Evolutionary conservation across 2,329 filamentous ascomycete species (phyloP).

Genomic region (Cladosporium halotolerans): DNA sequence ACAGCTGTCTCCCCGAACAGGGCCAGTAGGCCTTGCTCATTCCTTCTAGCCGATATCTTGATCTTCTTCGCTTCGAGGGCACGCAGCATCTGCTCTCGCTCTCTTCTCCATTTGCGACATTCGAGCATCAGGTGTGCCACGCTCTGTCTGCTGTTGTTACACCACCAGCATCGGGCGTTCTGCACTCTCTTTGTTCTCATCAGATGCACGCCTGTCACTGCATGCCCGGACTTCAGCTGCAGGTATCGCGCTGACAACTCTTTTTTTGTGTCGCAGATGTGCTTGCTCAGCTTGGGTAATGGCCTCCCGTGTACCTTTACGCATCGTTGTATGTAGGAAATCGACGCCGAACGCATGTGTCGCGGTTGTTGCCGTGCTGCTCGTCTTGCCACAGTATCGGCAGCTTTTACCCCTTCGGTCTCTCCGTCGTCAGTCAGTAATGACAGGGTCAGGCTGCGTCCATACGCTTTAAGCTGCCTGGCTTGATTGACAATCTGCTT

Average conservation of each 20-base stretch:
- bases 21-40: not conserved
- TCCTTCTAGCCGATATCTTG: not conserved
- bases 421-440: not conserved
- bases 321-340: not conserved
- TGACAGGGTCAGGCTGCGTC: not conserved
- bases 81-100: not conserved
- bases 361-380: not conserved
- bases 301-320: not conserved
- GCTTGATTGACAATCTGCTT: not conserved
- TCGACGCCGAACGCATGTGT: not conserved
- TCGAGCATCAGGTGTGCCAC: conserved; percentile 1
- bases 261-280: not conserved
- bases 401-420: not conserved
- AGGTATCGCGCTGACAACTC: not conserved
- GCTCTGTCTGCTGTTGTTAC: not conserved
- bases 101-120: conserved; percentile 2
- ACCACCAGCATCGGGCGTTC: conserved; percentile 2
- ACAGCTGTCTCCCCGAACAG: not conserved
- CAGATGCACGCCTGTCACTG: not conserved
- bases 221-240: not conserved
- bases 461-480: not conserved
- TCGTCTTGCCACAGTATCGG: not conserved
- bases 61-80: not conserved
- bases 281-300: not conserved
- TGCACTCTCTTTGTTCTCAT: not conserved